Evolutionary conservation across 345 rosid species (phyloP), one percentile per base, ranked within the genome.

Genomic region (Eucalyptus brandiana): DNA sequence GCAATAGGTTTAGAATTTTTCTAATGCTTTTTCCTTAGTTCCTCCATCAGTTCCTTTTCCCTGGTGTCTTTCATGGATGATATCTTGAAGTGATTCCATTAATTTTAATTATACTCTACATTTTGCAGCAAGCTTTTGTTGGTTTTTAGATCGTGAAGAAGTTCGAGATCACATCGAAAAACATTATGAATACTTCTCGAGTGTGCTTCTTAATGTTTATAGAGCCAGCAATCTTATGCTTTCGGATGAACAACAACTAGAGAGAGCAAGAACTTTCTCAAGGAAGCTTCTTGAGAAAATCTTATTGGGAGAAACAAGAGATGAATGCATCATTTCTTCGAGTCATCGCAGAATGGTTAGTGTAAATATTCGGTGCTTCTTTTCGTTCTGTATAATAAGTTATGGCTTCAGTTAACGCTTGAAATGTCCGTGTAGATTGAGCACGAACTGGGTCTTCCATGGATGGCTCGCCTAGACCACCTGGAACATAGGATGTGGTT

Each of bases 141-240:
- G 96, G 97, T 95, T 96, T 90, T 88, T 95, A 92, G 88, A 87
- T 49, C 89, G 92, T 32, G 88, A 86, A 49, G 92, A 91, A 90
- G 89, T 89, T 58, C 90, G 67, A 85, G 34, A 93, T 80, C 90
- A 88, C 34, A 85, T 94, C 0, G 93, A 93, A 86, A 88, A 90
- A 19, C 88, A 94, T 37, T 51, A 47, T 9, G 94, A 92, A 26
- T 88, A 86, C 40, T 92, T 95, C 72, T 81, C 91, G 37, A 90
- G 65, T 17, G 93, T 87, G 65, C 88, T 95, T 90, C 92, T 95
- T 34, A 93, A 93, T 85, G 92, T 95, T 86, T 89, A 95, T 81
- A 90, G 93, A 92, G 97, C 97, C 50, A 93, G 96, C 23, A 93
- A 94, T 67, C 89, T 96, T 87, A 94, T 93, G 94, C 94, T 96